Base-by-base conservation (phyloP, 1,139 yeast species). In the Zygosaccharomyces sapae region DNA sequence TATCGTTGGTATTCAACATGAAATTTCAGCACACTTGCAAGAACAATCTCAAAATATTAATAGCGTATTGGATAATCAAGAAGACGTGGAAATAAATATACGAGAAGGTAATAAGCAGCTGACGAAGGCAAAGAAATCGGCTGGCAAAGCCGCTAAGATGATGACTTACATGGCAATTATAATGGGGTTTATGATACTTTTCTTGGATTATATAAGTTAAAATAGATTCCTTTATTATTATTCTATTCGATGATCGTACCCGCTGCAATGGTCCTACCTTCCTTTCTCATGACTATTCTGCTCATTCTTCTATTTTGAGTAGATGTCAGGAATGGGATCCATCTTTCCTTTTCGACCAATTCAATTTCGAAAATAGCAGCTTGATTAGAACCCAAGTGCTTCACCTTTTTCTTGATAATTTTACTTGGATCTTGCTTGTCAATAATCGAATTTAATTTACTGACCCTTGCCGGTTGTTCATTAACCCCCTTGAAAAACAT, bases 181-280 rank as follows among this genome's bases (percentile, higher is more conserved):
- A 3, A 68, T 86, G 38, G 94, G 90, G 0, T 53, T 83, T 8
- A 61, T 88, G 10, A 64, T 89, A 35, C 66, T 88, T 45, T 66
- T 83, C 40, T 71, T 85, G 47, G 96, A 88, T 62, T 63, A 55
- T 53, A 59, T 65, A 48, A 61, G 62, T 44, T 64, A 53, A 16
- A 52, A 5, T 29, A 44, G 29, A 16, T 29, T 16, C 30, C 20
- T 12, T 18, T 2, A 25, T 33, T 18, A 6, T 38, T 16, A 20
- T 16, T 31, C 20, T 27, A 41, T 31, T 66, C 66, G 16, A 63
- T 47, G 35, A 83, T 81, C 1, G 73, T 74, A 25, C 97, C 97
- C 0, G 97, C 96, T 7, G 95, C 97, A 43, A 92, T 77, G 0
- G 97, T 88, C 24, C 73, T 63, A 2, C 97, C 97, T 57, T 87